These are phyloP conservation scores for Kingdonia uniflora DNA, from an alignment of 164 flowering plant genomes.

Conservation along the genomic window DNA sequence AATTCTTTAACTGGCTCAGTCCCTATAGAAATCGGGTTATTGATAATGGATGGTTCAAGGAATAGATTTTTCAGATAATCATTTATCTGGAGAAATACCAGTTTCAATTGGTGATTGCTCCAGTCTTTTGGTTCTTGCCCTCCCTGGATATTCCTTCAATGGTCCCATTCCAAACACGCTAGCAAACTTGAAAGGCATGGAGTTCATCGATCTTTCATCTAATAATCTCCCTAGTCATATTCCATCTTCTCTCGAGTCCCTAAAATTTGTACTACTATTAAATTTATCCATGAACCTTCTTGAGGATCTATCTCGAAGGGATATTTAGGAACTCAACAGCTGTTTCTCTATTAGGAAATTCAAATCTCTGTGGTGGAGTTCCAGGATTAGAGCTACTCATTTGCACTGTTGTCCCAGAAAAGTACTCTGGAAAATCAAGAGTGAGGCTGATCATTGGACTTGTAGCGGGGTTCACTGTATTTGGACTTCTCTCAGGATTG, in stretches of 20 bases:
- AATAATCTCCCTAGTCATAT: constrained; percentile 11
- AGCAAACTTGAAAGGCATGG: constrained; percentile 8
- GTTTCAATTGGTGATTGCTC: constrained; percentile 8
- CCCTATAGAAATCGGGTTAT: no score
- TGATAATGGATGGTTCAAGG: no score
- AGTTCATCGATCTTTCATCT: constrained; percentile 11
- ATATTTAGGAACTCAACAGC: not conserved
- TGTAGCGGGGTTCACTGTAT: not conserved
- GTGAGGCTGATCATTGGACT: not conserved
- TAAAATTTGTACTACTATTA: not conserved
- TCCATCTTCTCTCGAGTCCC: constrained; percentile 7
- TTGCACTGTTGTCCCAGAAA: not conserved
- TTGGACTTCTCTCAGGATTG: not conserved
- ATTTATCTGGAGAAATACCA: constrained; percentile 12
- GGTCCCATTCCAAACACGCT: constrained; percentile 13
- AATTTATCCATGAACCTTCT: constrained; percentile 1
- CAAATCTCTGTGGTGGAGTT: not conserved
- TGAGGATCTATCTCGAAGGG: no score
- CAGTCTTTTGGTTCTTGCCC: constrained; percentile 6
- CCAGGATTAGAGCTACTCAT: not conserved
- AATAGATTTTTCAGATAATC: no score
- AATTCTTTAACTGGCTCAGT: no score
- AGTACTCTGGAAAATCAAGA: not conserved
- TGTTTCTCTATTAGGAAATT: not conserved
- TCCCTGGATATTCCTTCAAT: constrained; percentile 10